Percentiles rank a stretch among this genome's conserved stretches.
phyloP scores from a whole-genome alignment of 768 basidiomycete genomes.

The Terana coerulea region DNA sequence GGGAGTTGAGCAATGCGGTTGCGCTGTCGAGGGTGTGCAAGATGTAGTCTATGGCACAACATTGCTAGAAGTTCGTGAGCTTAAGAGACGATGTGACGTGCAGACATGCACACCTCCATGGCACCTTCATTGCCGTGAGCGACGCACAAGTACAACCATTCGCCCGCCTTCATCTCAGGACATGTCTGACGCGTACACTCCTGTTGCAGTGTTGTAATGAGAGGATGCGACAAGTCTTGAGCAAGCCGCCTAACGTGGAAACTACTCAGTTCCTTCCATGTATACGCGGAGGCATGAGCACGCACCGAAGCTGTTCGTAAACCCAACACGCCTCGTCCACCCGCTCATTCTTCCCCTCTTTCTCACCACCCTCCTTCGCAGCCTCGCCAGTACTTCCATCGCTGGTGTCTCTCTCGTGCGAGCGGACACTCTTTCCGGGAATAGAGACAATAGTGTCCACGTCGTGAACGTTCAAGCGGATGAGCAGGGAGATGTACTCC shows the following conservation, averaged over 20 bases:
- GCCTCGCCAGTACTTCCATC: constrained; percentile 20
- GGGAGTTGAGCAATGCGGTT: constrained; percentile 86
- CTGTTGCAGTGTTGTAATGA: constrained; percentile 80
- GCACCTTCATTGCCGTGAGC: constrained; percentile 87
- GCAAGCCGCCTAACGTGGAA: constrained; percentile 83
- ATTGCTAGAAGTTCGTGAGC: constrained; percentile 51
- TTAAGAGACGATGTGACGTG: neutral
- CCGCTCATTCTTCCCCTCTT: constrained; percentile 39
- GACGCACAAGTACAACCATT: constrained; percentile 96
- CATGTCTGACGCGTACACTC: constrained; percentile 85
- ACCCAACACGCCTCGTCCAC: constrained; percentile 88
- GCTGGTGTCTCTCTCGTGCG: constrained; percentile 26
- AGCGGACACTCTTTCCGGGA: constrained; percentile 45
- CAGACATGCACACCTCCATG: constrained; percentile 74
- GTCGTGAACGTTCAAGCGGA: constrained; percentile 84
- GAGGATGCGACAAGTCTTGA: constrained; percentile 81
- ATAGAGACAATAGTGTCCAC: constrained; percentile 77
- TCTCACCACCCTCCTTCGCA: constrained; percentile 32
- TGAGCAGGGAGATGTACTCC: constrained; percentile 88
- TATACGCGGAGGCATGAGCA: neutral
- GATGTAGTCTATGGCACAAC: constrained; percentile 97
- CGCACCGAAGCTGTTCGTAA: constrained; percentile 61
- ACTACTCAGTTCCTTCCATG: neutral
- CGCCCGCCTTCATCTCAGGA: constrained; percentile 98
- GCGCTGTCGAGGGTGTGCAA: constrained; percentile 91